A percentile compares a stretch with the other conserved stretches of the same genome.
Conservation (phyloP, 257 asterid genomes). For the Nicotiana sylvestris region DNA sequence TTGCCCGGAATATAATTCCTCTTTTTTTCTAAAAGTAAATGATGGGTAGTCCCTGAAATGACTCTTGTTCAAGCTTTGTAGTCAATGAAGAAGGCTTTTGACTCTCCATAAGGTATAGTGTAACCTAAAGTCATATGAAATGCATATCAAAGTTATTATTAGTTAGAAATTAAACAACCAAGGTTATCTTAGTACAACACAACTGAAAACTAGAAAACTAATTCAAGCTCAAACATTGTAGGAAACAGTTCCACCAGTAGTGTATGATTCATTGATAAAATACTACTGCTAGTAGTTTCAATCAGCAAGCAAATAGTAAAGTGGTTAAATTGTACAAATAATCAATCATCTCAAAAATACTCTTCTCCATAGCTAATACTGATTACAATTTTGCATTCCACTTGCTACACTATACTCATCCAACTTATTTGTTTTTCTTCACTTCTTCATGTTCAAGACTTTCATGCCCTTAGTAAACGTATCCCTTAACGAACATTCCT, state of each 20-base stretch:
- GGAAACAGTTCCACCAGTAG: not conserved
- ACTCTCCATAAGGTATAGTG: too few species aligned
- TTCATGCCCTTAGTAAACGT: not conserved
- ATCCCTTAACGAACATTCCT: constrained; percentile 26
- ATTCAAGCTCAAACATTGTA: too few species aligned
- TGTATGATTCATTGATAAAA: not conserved
- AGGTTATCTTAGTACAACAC: too few species aligned
- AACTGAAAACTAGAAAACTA: too few species aligned
- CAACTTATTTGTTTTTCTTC: not conserved
- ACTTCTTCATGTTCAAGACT: not conserved
- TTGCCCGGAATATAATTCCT: not conserved
- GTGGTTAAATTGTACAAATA: not conserved
- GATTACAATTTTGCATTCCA: not conserved
- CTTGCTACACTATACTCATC: not conserved
- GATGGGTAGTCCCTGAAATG: not conserved
- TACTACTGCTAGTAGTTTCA: not conserved
- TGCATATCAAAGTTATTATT: too few species aligned
- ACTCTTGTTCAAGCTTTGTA: not conserved
- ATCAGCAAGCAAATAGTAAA: not conserved
- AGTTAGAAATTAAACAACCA: too few species aligned
- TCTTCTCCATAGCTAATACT: not conserved
- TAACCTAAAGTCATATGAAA: too few species aligned
- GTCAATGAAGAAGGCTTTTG: not conserved
- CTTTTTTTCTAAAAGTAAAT: too few species aligned
- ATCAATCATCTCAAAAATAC: not conserved